Percentiles rank a stretch among this genome's conserved stretches.
These are phyloP conservation scores for Podospora conica DNA, from an alignment of 495 filamentous ascomycete genomes.

Conservation along the genomic window DNA sequence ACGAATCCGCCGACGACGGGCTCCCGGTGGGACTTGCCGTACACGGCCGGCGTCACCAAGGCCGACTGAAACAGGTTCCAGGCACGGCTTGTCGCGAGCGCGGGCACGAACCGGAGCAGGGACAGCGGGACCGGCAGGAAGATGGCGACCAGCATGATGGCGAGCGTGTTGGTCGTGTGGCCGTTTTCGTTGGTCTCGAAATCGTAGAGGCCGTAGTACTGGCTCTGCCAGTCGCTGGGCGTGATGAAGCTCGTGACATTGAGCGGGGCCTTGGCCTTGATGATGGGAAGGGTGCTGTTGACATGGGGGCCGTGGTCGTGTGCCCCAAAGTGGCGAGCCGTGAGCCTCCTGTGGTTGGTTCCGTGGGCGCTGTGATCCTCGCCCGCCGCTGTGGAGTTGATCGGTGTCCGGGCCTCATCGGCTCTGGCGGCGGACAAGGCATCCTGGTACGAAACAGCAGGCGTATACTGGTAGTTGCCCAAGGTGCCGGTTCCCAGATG, in stretches of 20 bases:
- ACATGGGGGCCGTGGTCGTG: constrained; percentile 6
- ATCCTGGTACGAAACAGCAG: constrained; percentile 8
- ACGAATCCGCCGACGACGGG: constrained; percentile 15
- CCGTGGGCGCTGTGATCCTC: constrained; percentile 8
- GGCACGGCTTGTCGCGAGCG: background rate
- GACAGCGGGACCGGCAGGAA: constrained; percentile 14
- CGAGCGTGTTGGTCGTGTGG: constrained; percentile 14
- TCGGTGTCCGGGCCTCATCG: background rate
- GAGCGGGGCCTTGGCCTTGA: constrained; percentile 13
- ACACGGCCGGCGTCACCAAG: constrained; percentile 22
- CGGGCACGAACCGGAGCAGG: constrained; percentile 13
- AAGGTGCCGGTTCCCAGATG: constrained; percentile 19
- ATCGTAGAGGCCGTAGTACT: constrained; percentile 18
- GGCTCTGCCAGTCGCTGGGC: constrained; percentile 17
- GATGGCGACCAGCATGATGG: constrained; percentile 15
- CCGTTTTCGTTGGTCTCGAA: constrained; percentile 18
- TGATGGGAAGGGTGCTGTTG: constrained; percentile 12
- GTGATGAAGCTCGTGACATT: constrained; percentile 18
- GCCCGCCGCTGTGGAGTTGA: background rate
- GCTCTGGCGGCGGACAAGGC: constrained; percentile 9
- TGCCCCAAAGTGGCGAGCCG: constrained; percentile 6
- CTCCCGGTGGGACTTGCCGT: constrained; percentile 21
- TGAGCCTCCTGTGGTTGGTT: background rate
- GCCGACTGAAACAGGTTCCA: constrained; percentile 10
- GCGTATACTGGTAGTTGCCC: constrained; percentile 11